Conservation (phyloP, 192 early-diverging fungal genomes). For the Rhizoclosmatium globosum region DNA sequence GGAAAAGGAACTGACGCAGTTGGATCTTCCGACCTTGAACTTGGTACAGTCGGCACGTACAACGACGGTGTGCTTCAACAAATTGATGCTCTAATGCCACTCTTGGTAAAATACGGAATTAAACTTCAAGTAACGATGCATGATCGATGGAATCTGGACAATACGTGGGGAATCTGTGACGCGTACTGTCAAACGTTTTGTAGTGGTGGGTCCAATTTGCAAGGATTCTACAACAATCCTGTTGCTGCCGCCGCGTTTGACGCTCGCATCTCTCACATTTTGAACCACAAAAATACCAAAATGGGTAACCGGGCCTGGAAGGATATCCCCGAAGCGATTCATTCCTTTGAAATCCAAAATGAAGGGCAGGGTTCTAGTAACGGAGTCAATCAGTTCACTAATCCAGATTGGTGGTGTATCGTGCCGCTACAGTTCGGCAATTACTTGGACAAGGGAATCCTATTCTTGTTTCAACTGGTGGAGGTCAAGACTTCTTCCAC, state of each 20-base stretch:
- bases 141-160: constrained; percentile 35
- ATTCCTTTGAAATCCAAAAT: constrained; percentile 38
- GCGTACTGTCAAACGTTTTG: constrained; percentile 27
- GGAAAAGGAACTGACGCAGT: constrained; percentile 32
- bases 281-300: constrained; percentile 23
- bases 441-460: background rate
- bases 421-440: constrained; percentile 11
- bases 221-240: constrained; percentile 20
- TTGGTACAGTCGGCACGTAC: constrained; percentile 14
- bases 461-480: constrained; percentile 35
- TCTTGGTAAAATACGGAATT: background rate
- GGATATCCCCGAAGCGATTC: constrained; percentile 29
- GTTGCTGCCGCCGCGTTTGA: constrained; percentile 15
- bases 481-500: constrained; percentile 24
- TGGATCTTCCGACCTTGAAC: constrained; percentile 21
- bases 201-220: background rate
- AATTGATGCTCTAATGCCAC: constrained; percentile 27
- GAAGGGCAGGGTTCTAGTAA: constrained; percentile 34
- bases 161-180: constrained; percentile 36
- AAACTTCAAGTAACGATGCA: constrained; percentile 36
- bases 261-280: constrained; percentile 28
- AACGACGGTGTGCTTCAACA: constrained; percentile 27
- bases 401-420: constrained; percentile 39
- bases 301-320: constrained; percentile 37
- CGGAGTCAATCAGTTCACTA: constrained; percentile 13